phyloP scores from a whole-genome alignment of 1,284 basidiomycete genomes.

The Malassezia psittaci region DNA sequence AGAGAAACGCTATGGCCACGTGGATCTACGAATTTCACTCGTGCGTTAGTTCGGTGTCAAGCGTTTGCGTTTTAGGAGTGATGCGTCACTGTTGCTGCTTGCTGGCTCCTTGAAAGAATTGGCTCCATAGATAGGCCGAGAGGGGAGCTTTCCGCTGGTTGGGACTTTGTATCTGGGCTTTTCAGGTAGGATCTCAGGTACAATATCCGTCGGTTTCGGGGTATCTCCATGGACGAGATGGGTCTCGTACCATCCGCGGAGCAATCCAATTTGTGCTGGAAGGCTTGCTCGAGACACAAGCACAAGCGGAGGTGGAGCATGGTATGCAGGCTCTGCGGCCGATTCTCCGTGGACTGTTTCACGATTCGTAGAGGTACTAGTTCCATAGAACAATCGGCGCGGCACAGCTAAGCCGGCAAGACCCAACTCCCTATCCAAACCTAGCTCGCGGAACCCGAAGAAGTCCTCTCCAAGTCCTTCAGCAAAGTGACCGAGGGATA shows the following conservation, averaged over 20 bases:
- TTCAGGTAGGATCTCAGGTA: conserved; percentile 38
- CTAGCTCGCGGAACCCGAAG: conserved; percentile 74
- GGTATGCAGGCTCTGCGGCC: conserved; percentile 51
- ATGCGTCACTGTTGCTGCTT: background rate
- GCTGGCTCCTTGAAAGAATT: conserved; percentile 29
- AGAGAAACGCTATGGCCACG: conserved; percentile 6
- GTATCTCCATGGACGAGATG: conserved; percentile 15
- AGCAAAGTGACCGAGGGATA: conserved; percentile 70
- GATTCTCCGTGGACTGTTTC: background rate
- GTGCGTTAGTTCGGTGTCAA: background rate
- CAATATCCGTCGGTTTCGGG: background rate
- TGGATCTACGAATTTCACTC: background rate
- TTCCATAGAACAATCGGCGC: conserved; percentile 65
- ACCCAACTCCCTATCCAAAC: conserved; percentile 79
- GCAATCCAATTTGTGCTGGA: conserved; percentile 70
- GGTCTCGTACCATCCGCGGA: conserved; percentile 59
- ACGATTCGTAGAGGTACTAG: conserved; percentile 32
- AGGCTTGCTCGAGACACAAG: conserved; percentile 59
- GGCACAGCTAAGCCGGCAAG: conserved; percentile 68
- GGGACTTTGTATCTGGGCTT: conserved; percentile 39
- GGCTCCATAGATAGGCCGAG: conserved; percentile 21
- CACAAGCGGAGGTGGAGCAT: conserved; percentile 69
- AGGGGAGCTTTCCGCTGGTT: conserved; percentile 41
- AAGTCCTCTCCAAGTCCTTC: conserved; percentile 85
- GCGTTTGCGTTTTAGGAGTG: conserved; percentile 10